Evolutionary conservation across 2,329 filamentous ascomycete genomes (phyloP).

Genomic region (Oidium heveae): DNA sequence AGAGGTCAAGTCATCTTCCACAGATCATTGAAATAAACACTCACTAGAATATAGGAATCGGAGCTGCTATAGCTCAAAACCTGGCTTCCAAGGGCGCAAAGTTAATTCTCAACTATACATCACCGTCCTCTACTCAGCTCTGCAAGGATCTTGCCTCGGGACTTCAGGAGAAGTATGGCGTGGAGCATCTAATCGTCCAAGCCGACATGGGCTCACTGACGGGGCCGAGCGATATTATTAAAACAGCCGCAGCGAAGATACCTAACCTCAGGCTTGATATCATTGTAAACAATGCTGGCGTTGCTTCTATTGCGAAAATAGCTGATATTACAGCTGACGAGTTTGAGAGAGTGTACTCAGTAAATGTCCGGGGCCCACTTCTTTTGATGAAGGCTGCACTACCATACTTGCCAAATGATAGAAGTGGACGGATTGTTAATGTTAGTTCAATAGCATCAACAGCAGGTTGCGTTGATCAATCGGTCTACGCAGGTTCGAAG

Average conservation of each 20-base stretch:
- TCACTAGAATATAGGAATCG: constrained; percentile 33
- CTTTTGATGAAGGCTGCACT: constrained; percentile 50
- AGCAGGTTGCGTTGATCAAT: constrained; percentile 30
- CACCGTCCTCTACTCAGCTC: constrained; percentile 26
- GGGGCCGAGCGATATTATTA: constrained; percentile 33
- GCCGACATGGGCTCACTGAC: constrained; percentile 42
- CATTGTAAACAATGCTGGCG: constrained; percentile 67
- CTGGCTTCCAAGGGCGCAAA: constrained; percentile 41
- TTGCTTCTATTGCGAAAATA: constrained; percentile 37
- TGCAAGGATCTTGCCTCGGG: constrained; percentile 27
- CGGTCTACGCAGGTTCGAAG: constrained; percentile 39
- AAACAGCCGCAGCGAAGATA: constrained; percentile 23
- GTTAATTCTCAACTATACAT: constrained; percentile 41
- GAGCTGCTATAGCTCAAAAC: constrained; percentile 34
- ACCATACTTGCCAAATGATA: constrained; percentile 43
- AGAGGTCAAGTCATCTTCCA: no score
- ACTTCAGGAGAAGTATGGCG: constrained; percentile 29
- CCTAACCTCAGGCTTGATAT: constrained; percentile 47
- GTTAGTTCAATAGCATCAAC: constrained; percentile 31
- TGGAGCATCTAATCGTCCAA: constrained; percentile 37
- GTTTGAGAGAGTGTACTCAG: constrained; percentile 46
- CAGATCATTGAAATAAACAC: no score
- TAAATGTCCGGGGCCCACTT: constrained; percentile 64
- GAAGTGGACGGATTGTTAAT: constrained; percentile 37
- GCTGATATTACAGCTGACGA: constrained; percentile 36